Evolutionary conservation across 306 rosid genomes (phyloP).

Genomic region (Trifolium subterraneum): DNA sequence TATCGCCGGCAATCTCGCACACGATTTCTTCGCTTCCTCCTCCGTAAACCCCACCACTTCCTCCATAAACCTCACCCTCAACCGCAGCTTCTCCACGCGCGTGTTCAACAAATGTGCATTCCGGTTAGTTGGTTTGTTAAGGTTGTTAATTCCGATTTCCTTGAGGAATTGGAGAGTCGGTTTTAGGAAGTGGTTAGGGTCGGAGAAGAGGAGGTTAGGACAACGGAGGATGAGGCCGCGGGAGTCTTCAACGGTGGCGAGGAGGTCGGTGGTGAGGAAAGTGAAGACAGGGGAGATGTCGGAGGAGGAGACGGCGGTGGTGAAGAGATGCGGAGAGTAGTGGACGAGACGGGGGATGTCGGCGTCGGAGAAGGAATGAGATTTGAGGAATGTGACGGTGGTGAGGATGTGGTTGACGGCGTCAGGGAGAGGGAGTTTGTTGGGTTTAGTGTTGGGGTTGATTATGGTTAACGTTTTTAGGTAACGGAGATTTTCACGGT

Average conservation of each 20-base stretch:
- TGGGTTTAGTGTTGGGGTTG: conserved; percentile 54
- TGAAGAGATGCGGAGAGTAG: conserved; percentile 66
- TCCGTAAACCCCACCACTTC: conserved; percentile 56
- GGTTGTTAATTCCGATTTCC: conserved; percentile 50
- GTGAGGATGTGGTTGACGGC: conserved; percentile 57
- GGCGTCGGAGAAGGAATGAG: conserved; percentile 74
- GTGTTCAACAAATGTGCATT: conserved; percentile 78
- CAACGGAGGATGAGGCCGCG: conserved; percentile 67
- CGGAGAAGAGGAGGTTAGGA: conserved; percentile 67
- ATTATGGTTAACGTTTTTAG: conserved; percentile 68
- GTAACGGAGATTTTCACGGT: conserved; percentile 77
- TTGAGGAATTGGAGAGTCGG: conserved; percentile 69
- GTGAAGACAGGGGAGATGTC: conserved; percentile 60
- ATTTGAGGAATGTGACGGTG: conserved; percentile 69
- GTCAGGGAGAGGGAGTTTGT: conserved; percentile 63
- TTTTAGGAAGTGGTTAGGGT: conserved; percentile 67
- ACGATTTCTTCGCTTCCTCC: conserved; percentile 56
- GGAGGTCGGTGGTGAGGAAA: conserved; percentile 57
- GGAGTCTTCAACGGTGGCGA: conserved; percentile 50
- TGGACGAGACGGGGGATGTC: conserved; percentile 67
- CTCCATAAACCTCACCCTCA: conserved; percentile 54
- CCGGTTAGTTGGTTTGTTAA: conserved; percentile 54
- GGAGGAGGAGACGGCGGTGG: conserved; percentile 50
- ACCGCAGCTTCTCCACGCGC: conserved; percentile 62
- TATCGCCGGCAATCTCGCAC: conserved; percentile 70